These are phyloP conservation scores for Acer yangbiense DNA, from an alignment of 345 rosid species.

Conservation along the genomic window DNA sequence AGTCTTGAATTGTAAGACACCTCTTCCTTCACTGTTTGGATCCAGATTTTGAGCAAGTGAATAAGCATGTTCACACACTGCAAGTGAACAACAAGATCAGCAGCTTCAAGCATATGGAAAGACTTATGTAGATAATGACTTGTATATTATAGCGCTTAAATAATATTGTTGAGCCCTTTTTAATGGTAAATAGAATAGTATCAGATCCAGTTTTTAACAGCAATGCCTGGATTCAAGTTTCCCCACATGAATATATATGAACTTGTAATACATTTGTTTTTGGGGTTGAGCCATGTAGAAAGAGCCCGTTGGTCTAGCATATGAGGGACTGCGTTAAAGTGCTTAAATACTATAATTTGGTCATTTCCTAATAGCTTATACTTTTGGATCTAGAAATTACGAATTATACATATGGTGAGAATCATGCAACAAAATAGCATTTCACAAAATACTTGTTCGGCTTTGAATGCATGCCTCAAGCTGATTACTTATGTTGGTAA, in stretches of 20 bases:
- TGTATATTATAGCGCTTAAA: not conserved
- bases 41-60: constrained; percentile 94
- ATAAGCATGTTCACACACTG: constrained; percentile 98
- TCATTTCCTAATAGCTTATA: not conserved
- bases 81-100: constrained; percentile 27
- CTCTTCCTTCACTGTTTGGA: constrained; percentile 97
- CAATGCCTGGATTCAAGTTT: too few species aligned
- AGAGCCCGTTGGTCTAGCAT: not conserved
- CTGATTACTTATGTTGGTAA: not conserved
- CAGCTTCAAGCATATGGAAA: constrained; percentile 14
- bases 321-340: not conserved
- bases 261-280: too few species aligned
- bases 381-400: not conserved
- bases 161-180: not conserved
- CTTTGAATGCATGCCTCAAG: not conserved
- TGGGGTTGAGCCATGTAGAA: not conserved
- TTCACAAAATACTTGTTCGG: not conserved
- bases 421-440: not conserved
- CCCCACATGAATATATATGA: not conserved
- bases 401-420: too few species aligned
- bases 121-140: not conserved
- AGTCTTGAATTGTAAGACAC: constrained; percentile 96
- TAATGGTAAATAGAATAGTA: too few species aligned
- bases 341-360: not conserved
- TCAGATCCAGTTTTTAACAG: not conserved